Base-by-base conservation (phyloP, 106 monocot species). In the Vanilla planifolia region DNA sequence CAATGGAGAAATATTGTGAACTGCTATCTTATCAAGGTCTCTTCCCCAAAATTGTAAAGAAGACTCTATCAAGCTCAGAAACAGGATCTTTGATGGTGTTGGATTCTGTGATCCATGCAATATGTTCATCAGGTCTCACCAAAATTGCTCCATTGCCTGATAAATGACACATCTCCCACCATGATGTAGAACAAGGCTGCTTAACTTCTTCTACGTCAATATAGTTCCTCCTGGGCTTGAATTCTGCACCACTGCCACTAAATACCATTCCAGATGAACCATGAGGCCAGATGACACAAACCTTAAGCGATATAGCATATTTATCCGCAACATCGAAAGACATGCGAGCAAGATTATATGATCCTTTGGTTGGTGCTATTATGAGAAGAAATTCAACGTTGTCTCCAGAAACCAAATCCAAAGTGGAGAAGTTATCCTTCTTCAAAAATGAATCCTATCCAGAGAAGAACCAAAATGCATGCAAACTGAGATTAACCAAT, bases 101-200 rank as follows among this genome's bases (percentile, higher is more conserved):
- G 36, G 79, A 75, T 51, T 85, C 78, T 9, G 62, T 39, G 17
- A 65, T 80, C 91, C 98, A 98, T 21, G 81, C 92, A 66, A 92
- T 80, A 51, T 98, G 98, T 17, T 92, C 91, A 69, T 98, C 98
- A 41, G 98, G 92, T 66, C 98, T 77, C 24, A 98, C 98, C 76
- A 98, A 66, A 29, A 98, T 71, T 35, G 75, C 72, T 22, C 85
- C 85, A 44, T 71, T 66, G 36, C 47, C 77, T 24, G 84, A 64
- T 69, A 92, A 85, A 23, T 67, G 61, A 67, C 87, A 85, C 51
- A 80, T 59, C 40, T 88, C 88, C 91, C 91, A 92, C 96, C 91
- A 98, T 33, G 96, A 89, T 17, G 45, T 61, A 29, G 52, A 67
- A 13, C 34, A 17, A 34, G 68, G 16, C 6, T 26, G 46, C 41